Evolutionary conservation across 2,329 filamentous ascomycete species (phyloP).

Genomic region (Talaromyces funiculosus): DNA sequence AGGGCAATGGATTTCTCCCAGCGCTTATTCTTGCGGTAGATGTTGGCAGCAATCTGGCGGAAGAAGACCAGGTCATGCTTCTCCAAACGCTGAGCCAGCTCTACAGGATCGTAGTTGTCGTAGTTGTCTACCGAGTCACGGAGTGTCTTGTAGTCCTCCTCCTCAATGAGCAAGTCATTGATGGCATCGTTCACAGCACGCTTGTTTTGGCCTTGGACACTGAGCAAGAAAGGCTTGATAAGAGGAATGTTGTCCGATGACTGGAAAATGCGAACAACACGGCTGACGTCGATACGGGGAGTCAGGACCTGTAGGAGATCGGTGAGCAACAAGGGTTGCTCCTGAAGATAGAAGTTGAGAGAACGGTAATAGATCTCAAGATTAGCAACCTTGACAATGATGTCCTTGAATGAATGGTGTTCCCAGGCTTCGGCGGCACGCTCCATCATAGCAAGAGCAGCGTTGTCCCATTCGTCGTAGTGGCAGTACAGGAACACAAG

Average conservation of each 20-base stretch:
- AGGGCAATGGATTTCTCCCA: slow-evolving; percentile 99
- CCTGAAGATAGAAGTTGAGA: slow-evolving; percentile 93
- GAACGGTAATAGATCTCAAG: slow-evolving; percentile 98
- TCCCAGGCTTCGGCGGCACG: slow-evolving; percentile 97
- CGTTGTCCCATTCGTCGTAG: slow-evolving; percentile 98
- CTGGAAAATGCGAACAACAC: slow-evolving; percentile 98
- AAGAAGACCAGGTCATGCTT: slow-evolving; percentile 99
- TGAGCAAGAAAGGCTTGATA: slow-evolving; percentile 97
- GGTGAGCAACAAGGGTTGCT: slow-evolving; percentile 93
- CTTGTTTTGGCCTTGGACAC: slow-evolving; percentile 96
- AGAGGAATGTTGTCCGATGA: slow-evolving; percentile 96
- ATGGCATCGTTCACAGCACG: slow-evolving; percentile 96
- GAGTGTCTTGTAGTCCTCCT: slow-evolving; percentile 98
- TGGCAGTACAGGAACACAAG: slow-evolving; percentile 97
- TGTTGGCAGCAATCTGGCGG: slow-evolving; percentile 94
- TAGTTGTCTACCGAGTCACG: slow-evolving; percentile 97
- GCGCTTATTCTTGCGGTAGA: slow-evolving; percentile 99
- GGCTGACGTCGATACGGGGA: slow-evolving; percentile 93
- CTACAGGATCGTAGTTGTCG: slow-evolving; percentile 96
- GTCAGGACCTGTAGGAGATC: slow-evolving; percentile 89
- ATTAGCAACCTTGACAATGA: slow-evolving; percentile 94
- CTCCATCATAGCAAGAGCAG: slow-evolving; percentile 95
- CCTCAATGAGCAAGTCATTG: slow-evolving; percentile 94
- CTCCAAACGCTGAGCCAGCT: slow-evolving; percentile 85
- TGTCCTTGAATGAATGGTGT: slow-evolving; percentile 99